A percentile compares a stretch with the other conserved stretches of the same genome.
Conservation (phyloP, 2,329 filamentous ascomycete species). For the Hansfordia pulvinata region DNA sequence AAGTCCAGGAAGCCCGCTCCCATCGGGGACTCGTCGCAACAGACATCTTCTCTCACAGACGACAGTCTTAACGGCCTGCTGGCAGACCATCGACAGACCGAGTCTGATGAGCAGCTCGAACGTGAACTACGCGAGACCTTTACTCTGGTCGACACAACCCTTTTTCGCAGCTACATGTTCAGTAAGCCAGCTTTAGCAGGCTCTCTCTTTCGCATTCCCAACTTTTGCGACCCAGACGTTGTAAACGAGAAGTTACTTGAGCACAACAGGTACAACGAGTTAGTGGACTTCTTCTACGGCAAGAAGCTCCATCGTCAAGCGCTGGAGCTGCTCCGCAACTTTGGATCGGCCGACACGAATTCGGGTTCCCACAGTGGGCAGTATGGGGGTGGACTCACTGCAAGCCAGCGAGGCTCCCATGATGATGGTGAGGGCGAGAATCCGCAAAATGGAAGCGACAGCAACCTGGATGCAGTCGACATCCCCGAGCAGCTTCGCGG, state of each 20-base stretch:
- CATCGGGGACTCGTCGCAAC: conserved; percentile 32
- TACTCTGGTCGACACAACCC: conserved; percentile 77
- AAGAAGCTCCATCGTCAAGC: conserved; percentile 88
- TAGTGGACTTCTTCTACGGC: conserved; percentile 95
- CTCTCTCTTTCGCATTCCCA: conserved; percentile 85
- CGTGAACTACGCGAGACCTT: conserved; percentile 64
- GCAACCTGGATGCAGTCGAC: background rate
- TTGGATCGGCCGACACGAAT: too few relatives aligned
- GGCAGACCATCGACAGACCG: conserved; percentile 26
- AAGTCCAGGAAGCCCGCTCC: conserved; percentile 32
- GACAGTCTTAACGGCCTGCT: conserved; percentile 18
- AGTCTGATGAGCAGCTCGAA: conserved; percentile 49
- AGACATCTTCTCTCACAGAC: conserved; percentile 25
- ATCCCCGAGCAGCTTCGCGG: conserved; percentile 47
- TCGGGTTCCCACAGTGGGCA: too few relatives aligned
- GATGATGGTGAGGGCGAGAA: too few relatives aligned
- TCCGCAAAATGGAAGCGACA: background rate
- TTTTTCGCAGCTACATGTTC: conserved; percentile 94
- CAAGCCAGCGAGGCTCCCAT: too few relatives aligned
- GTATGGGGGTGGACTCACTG: too few relatives aligned
- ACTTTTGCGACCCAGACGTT: conserved; percentile 92
- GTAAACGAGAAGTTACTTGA: conserved; percentile 89
- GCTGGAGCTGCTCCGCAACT: conserved; percentile 66
- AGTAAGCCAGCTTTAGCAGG: conserved; percentile 73
- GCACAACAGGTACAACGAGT: conserved; percentile 75